Base-by-base conservation (phyloP, 2,329 filamentous ascomycete species). In the Aspergillus sp. region DNA sequence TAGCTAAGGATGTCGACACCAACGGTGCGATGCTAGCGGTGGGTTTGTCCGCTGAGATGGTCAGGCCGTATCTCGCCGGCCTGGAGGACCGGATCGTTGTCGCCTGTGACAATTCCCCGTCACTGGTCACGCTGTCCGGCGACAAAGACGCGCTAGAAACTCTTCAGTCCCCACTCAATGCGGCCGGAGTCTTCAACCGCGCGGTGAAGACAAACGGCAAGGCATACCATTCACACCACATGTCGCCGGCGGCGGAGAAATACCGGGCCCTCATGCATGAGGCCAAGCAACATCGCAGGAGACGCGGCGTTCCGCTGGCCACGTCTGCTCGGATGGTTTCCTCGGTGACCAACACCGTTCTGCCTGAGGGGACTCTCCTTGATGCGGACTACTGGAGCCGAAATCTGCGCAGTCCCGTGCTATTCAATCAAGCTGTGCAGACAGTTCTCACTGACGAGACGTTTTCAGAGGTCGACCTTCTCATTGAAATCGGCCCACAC, bases 171-270 rank as follows among this genome's bases (percentile, higher is more conserved):
- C 21, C 21, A 21, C 21, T 70, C 65, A 15, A 61, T 3, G 61
- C 55, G n/a, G 63, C 64, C 28, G 63, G 65, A 2, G 62, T 71
- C 17, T 71, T 75, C 53, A 70, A 69, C 3, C 67, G 73, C 4
- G 57, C 58, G 32, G 61, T 75, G 8, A 66, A 65, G 43, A 68
- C 71, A 21, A 21, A 21, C 1, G 67, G 64, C 9, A 56, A 47
- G 28, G 72, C 72, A 3, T 75, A 75, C 47, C 72, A 75, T 51
- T 74, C 72, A 4, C 62, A 61, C 5, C 70, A 74, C 25, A 73
- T 75, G 71, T 9, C 8, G 9, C 8, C 13, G 8, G 32, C 13
- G 32, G 32, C 32, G 13, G 9, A 9, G 9, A 15, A 38, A 38
- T 38, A 38, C 13, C 9, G 13, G 13, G 13, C 8, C 9, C 32